Percentiles rank a stretch among this genome's conserved stretches.
These are phyloP conservation scores for Pestalotiopsis fici DNA, from an alignment of 2,329 filamentous ascomycete species.

Conservation along the genomic window DNA sequence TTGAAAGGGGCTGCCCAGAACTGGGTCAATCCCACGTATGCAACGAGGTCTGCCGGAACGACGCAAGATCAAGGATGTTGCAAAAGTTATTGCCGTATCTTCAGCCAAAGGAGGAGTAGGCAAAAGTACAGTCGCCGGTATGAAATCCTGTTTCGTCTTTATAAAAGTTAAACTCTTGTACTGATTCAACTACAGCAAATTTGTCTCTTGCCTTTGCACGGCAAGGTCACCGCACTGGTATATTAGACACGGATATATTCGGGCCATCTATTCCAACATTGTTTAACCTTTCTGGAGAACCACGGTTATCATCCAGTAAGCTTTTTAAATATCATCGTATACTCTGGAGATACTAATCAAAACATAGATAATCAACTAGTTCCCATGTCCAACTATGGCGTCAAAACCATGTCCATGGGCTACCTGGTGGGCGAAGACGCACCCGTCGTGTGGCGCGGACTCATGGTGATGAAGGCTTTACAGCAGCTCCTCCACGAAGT, in stretches of 20 bases:
- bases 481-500: constrained; percentile 96
- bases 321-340: constrained; percentile 13
- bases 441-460: constrained; percentile 90
- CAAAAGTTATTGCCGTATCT: constrained; percentile 93
- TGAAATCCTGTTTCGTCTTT: neutral
- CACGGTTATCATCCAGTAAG: constrained; percentile 71
- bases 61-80: constrained; percentile 79
- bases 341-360: neutral
- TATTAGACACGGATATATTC: constrained; percentile 96
- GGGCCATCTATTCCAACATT: constrained; percentile 92
- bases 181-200: constrained; percentile 56
- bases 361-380: constrained; percentile 75
- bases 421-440: constrained; percentile 81
- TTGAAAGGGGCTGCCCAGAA: constrained; percentile 79
- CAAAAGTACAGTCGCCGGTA: constrained; percentile 89
- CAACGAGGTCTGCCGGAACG: constrained; percentile 81
- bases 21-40: constrained; percentile 72
- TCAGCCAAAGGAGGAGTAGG: constrained; percentile 98
- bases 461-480: constrained; percentile 97
- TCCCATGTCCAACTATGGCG: constrained; percentile 89
- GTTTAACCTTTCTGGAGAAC: constrained; percentile 78
- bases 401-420: constrained; percentile 99
- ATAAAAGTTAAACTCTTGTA: neutral
- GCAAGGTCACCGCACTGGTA: constrained; percentile 78
- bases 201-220: constrained; percentile 84